Conservation (phyloP, 371 early-diverging fungal species). For the Dinochytrium kinnereticum region DNA sequence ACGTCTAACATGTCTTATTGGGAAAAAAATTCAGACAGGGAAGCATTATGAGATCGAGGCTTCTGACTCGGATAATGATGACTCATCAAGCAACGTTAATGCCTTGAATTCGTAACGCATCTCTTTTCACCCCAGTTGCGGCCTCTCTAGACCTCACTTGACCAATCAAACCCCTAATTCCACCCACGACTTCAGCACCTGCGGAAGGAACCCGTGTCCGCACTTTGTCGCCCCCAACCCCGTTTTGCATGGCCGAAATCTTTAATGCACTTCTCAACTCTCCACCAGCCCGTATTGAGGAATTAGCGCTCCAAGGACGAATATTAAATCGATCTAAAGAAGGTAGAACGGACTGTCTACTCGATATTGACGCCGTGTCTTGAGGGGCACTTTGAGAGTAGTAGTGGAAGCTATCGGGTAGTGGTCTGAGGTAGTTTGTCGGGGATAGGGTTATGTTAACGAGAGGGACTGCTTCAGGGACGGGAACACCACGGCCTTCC, state of each 20-base stretch:
- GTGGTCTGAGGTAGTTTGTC: not conserved
- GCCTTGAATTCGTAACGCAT: not conserved
- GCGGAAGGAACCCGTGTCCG: too few species aligned
- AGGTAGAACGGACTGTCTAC: not conserved
- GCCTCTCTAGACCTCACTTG: too few species aligned
- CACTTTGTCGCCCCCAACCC: too few species aligned
- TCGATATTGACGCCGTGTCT: not conserved
- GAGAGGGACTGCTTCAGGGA: not conserved
- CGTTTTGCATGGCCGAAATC: not conserved
- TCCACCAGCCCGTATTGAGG: not conserved
- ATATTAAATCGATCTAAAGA: slow-evolving; percentile 2
- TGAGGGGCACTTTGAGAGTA: slow-evolving; percentile 5
- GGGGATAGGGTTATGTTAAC: not conserved
- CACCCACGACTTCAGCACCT: not conserved
- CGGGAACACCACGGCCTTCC: not conserved
- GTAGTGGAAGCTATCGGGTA: not conserved
- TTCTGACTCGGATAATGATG: not conserved
- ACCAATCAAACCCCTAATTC: not conserved
- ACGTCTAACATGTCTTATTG: not conserved
- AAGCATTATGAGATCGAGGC: slow-evolving; percentile 4
- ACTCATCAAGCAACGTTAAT: not conserved
- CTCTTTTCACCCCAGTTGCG: not conserved
- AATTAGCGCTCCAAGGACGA: slow-evolving; percentile 3
- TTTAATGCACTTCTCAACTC: not conserved
- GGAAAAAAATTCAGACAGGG: not conserved